Base-by-base conservation (phyloP, 2,329 filamentous ascomycete species). In the Diaporthe sp. region DNA sequence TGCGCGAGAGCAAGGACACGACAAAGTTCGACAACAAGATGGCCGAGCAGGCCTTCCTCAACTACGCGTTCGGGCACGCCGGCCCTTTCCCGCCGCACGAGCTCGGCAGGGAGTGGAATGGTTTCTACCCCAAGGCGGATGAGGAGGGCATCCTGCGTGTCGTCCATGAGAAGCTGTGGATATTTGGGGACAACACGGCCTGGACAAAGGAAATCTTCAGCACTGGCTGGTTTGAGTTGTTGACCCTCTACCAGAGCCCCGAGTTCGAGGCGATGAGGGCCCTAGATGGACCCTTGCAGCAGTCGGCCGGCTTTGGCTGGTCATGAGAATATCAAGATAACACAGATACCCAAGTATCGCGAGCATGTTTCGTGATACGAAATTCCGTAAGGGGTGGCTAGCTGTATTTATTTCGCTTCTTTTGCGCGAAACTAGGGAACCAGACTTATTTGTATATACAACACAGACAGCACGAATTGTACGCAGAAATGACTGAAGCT, bases 121-220 rank as follows among this genome's bases (percentile, higher is more conserved):
- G 74, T 12, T 74, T 67, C 54, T 76, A 55, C 17, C 74, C 74
- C n/a, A 60, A 67, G 68, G 45, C 22, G 17, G 33, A 69, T 5
- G 74, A 74, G 66, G 52, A 74, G 47, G 57, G 54, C 15, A 1
- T 74, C 15, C 38, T 76, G 28, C 54, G 69, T 22, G 33, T 76
- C 12, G 74, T 76, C 6, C 74, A 76, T 22, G 74, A 76, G 45
- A 76, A 76, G 72, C 61, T 76, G 28, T 76, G 74, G 74, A 72
- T 71, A 33, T 42, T 68, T 3, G 67, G 67, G 9, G 72, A 71
- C 17, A 25, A 35, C 4, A 60, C 64, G n/a, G 45, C 42, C 7
- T 76, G 74, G 74, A 74, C 67, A 12, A 74, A 55, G 67, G 57
- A 61, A 17, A 74, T 74, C 10, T 74, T 74, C 35, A 52, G 17